phyloP scores from a whole-genome alignment of 1,284 basidiomycete genomes.

The Tilletia horrida region DNA sequence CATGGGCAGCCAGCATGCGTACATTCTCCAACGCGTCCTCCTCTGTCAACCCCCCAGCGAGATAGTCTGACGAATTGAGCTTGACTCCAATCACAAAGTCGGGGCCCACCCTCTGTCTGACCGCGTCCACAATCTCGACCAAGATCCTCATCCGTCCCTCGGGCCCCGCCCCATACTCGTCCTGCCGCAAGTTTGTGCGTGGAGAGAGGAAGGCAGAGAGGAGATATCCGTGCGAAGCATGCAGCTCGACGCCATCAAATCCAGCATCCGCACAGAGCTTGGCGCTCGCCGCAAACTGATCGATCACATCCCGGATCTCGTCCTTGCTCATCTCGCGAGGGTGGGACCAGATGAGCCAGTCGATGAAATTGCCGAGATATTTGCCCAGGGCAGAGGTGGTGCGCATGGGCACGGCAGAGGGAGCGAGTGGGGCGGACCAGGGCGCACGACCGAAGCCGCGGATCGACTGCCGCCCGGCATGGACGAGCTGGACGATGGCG shows the following conservation, averaged over 20 bases:
- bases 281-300: slow-evolving; percentile 70
- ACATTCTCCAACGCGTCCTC: slow-evolving; percentile 68
- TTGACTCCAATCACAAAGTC: slow-evolving; percentile 79
- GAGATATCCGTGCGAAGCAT: slow-evolving; percentile 81
- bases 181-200: slow-evolving; percentile 69
- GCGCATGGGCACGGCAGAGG: slow-evolving; percentile 67
- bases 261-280: slow-evolving; percentile 67
- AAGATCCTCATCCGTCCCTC: slow-evolving; percentile 60
- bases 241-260: slow-evolving; percentile 85
- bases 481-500: slow-evolving; percentile 72
- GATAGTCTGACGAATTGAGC: slow-evolving; percentile 80
- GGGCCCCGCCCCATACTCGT: slow-evolving; percentile 60
- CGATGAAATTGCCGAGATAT: slow-evolving; percentile 50
- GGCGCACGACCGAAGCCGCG: slow-evolving; percentile 65
- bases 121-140: slow-evolving; percentile 64
- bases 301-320: slow-evolving; percentile 67
- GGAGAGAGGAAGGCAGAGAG: slow-evolving; percentile 77
- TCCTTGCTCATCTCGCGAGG: slow-evolving; percentile 61
- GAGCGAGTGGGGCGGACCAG: slow-evolving; percentile 61
- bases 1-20: slow-evolving; percentile 65
- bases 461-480: slow-evolving; percentile 79
- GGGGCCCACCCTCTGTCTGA: slow-evolving; percentile 63
- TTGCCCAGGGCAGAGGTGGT: slow-evolving; percentile 26
- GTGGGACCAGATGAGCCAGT: slow-evolving; percentile 47
- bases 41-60: slow-evolving; percentile 59